Base-by-base conservation (phyloP, 2,329 filamentous ascomycete genomes). In the Chalara sp. region DNA sequence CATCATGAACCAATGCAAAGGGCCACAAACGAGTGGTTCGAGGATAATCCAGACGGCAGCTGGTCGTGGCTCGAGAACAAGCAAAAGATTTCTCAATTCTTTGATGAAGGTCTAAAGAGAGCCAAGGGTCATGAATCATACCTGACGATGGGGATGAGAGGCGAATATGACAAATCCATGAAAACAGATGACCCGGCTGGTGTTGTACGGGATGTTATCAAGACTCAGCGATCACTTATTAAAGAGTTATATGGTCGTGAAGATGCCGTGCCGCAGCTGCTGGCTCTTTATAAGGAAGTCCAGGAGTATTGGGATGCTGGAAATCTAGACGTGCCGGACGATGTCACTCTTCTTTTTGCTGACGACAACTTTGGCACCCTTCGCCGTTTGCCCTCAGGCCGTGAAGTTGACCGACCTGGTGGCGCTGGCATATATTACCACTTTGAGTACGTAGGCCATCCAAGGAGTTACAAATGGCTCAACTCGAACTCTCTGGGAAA, bases 201-300 rank as follows among this genome's bases (percentile, higher is more conserved):
- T 56, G 72, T 76, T 32, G 80, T 84, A 51, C 66, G 62, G 3
- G 74, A 82, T 57, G 73, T 86, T 6, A 75, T 82, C 59, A 71
- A 72, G 12, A 75, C 78, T 37, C 82, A 87, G 63, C 73, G 79
- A 50, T 62, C 72, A 6, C 82, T 81, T 53, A 71, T 84, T 40
- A 70, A 70, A 31, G 72, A 76, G 2, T 75, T 83, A 0, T 72
- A 83, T 44, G 76, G 72, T 3, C 63, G 65, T 11, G 73, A 71
- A 6, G 71, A 56, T 32, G 68, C 68, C 1, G 68, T 74, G 0
- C 61, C 64, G 3, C 72, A 86, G 65, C 74, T 82, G 65, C 86
- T 83, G 81, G 85, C 82, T 54, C 67, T 87, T 51, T 88, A 87
- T 67, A 87, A 87, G 62, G 84, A 88, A 63, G 83, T 88, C 2